Evolutionary conservation across 2,329 filamentous ascomycete species (phyloP), one percentile per base, ranked within the genome.

Genomic region (Plenodomus biglobosus): DNA sequence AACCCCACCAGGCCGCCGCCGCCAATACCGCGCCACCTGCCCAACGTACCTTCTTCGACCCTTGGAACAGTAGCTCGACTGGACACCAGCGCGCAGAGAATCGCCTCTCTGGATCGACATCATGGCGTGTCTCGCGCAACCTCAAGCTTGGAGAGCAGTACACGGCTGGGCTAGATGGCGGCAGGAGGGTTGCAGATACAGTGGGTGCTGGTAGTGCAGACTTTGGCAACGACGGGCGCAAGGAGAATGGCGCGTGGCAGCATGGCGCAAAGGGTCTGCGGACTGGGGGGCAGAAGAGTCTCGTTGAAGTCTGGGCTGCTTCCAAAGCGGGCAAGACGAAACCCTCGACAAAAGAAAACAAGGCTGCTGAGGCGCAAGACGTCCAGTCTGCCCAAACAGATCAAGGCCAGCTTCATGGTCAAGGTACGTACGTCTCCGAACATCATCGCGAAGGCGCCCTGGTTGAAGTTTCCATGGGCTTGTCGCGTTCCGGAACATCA

Each of bases 61-160:
- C 83, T 4, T 88, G 85, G 84, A 90, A 90, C 72, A 85, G 85
- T 13, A 83, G 84, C 11, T 84, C 86, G 5, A 85, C 86, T 1
- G 89, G 89, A 38, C 90, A 96, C 68, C 91, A 95, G 72, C 80
- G 84, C 35, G 83, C 88, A 36, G 87, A 92, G 50, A 85, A 83
- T 50, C 73, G 76, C 3, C 78, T 86, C 1, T 81, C 82, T 1
- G 80, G 81, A 19, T 80, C 78, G 59, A 84, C 76, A 56, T 80
- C 82, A 65, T 95, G 90, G 90, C 84, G 88, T 19, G 78, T 84
- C 42, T 86, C 84, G 13, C 82, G 89, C 36, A 81, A 78, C 38
- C 71, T 78, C 44, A 94, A 92, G 73, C 77, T 95, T 34, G 78
- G 80, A 39, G 77, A 78, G 62, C 90, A 95, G 69, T 89, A 89